These are phyloP conservation scores for Aspergillus funiculosus DNA, from an alignment of 495 filamentous ascomycete species.

Conservation along the genomic window DNA sequence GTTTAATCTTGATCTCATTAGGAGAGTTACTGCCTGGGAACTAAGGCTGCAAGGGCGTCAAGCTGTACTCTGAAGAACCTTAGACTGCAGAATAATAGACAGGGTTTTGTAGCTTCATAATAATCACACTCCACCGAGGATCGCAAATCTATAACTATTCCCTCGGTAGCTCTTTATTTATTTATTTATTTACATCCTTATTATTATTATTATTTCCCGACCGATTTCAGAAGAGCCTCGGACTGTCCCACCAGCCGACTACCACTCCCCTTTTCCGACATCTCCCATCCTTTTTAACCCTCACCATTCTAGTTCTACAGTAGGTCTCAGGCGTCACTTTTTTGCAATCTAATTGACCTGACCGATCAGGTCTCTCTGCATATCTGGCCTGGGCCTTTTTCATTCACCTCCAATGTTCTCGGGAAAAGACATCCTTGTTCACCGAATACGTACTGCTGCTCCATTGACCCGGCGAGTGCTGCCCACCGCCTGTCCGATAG, in stretches of 20 bases:
- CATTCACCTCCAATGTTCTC: constrained; percentile 4
- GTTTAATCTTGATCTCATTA: too few species aligned
- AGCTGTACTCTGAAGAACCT: too few species aligned
- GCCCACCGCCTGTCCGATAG: constrained; percentile 37
- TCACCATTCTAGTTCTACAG: constrained; percentile 5
- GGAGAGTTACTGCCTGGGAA: too few species aligned
- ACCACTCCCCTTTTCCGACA: constrained; percentile 10
- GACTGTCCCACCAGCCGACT: constrained; percentile 2
- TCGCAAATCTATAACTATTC: too few species aligned
- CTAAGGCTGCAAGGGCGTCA: too few species aligned
- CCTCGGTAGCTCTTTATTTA: too few species aligned
- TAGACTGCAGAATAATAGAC: too few species aligned
- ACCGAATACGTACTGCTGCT: constrained; percentile 17
- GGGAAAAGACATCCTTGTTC: constrained; percentile 9
- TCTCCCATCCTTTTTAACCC: constrained; percentile 11
- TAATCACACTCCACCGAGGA: too few species aligned
- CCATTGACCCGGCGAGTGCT: constrained; percentile 34
- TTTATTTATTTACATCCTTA: too few species aligned
- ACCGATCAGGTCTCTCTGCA: constrained; percentile 6
- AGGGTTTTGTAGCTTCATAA: too few species aligned
- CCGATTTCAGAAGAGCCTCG: constrained; percentile 11
- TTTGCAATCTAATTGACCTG: constrained; percentile 9
- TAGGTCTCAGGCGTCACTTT: constrained; percentile 5
- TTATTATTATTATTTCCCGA: neutral
- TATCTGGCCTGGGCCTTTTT: constrained; percentile 5